A percentile compares a stretch with the other conserved stretches of the same genome.
These are phyloP conservation scores for Glycine soja DNA, from an alignment of 306 rosid species.

Conservation along the genomic window DNA sequence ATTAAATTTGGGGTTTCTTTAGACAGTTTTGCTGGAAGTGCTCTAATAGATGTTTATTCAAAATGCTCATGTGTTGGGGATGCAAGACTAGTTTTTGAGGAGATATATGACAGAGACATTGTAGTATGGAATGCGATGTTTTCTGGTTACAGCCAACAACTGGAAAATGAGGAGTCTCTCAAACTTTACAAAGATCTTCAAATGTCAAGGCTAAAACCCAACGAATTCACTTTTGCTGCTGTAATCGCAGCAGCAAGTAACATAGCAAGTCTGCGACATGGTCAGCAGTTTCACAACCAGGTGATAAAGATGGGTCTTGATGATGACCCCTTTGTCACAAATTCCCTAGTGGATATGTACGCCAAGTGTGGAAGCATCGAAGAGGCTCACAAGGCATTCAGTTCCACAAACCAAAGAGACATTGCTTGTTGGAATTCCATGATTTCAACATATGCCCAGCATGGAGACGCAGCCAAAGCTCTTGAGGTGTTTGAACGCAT, in stretches of 20 bases:
- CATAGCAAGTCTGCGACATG: conserved; percentile 74
- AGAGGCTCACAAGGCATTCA: conserved; percentile 70
- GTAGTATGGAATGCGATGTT: conserved; percentile 94
- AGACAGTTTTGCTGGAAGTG: conserved; percentile 82
- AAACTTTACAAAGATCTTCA: conserved; percentile 66
- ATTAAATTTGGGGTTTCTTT: conserved; percentile 71
- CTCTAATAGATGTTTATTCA: conserved; percentile 84
- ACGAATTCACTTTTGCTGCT: conserved; percentile 84
- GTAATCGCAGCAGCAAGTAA: conserved; percentile 72
- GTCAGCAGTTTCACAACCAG: conserved; percentile 88
- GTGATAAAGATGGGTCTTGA: conserved; percentile 77
- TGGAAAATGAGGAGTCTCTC: conserved; percentile 77
- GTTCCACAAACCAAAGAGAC: conserved; percentile 60
- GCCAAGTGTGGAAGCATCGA: conserved; percentile 80
- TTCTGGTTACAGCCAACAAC: conserved; percentile 67
- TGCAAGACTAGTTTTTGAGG: conserved; percentile 80
- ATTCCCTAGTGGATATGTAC: conserved; percentile 86
- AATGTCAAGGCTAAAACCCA: conserved; percentile 68
- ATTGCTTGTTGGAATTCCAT: conserved; percentile 92
- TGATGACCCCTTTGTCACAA: conserved; percentile 72
- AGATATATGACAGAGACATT: conserved; percentile 70
- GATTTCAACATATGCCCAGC: conserved; percentile 84
- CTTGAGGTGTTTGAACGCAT: conserved; percentile 66
- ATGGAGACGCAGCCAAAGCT: conserved; percentile 80
- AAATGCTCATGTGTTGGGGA: conserved; percentile 72